phyloP scores from a whole-genome alignment of 2,329 filamentous ascomycete genomes.

The Botryotinia convoluta region DNA sequence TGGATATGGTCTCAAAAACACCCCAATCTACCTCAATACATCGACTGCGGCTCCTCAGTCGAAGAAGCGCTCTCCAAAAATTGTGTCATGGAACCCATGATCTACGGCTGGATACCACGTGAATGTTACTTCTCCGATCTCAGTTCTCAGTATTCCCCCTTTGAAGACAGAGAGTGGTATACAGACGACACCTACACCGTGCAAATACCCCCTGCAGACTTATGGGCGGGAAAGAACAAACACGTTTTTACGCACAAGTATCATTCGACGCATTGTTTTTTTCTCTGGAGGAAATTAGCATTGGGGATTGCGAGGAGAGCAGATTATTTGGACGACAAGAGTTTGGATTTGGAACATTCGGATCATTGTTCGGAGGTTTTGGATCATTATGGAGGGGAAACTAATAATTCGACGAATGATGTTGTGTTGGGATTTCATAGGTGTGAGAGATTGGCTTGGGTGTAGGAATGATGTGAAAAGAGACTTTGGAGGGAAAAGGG shows the following conservation, averaged over 20 bases:
- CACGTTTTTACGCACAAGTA: slow-evolving; percentile 3
- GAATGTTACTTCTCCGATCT: slow-evolving; percentile 2
- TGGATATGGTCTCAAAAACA: background rate
- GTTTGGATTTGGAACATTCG: slow-evolving; percentile 5
- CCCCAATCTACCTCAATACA: background rate
- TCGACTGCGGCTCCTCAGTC: background rate
- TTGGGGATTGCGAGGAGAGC: background rate
- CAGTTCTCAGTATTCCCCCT: slow-evolving; percentile 3
- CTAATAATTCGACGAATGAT: slow-evolving; percentile 9
- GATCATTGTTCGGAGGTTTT: slow-evolving; percentile 10
- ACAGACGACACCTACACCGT: background rate
- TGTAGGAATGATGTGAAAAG: background rate
- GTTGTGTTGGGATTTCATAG: slow-evolving; percentile 9
- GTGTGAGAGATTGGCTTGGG: slow-evolving; percentile 8
- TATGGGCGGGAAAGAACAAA: slow-evolving; percentile 9
- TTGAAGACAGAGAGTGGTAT: slow-evolving; percentile 9
- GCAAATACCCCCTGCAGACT: background rate
- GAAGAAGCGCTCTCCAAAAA: slow-evolving; percentile 6
- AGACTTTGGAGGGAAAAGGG: background rate
- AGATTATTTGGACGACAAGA: slow-evolving; percentile 7
- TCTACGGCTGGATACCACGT: background rate
- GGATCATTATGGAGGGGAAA: slow-evolving; percentile 13
- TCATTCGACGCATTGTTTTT: slow-evolving; percentile 9
- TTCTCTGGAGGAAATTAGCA: slow-evolving; percentile 8
- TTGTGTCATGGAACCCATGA: background rate